phyloP scores from a whole-genome alignment of 805 yeast genomes.

The Kodamaea jinghongensis region DNA sequence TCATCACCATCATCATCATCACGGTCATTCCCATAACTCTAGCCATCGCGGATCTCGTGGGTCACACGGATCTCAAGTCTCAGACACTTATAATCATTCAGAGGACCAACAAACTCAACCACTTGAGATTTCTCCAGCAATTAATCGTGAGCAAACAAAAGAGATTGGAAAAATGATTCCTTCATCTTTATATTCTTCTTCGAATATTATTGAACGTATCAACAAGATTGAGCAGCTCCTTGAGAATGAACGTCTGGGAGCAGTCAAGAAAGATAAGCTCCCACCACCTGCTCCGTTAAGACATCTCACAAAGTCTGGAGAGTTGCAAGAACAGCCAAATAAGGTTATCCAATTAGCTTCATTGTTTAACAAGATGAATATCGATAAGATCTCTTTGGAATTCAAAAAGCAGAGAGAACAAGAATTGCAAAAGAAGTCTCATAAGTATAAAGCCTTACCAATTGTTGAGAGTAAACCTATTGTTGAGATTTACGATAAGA shows the following conservation, averaged over 20 bases:
- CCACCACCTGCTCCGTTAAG: constrained; percentile 17
- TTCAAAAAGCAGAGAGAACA: constrained; percentile 83
- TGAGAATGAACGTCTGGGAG: constrained; percentile 14
- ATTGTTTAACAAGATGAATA: constrained; percentile 70
- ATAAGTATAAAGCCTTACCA: constrained; percentile 66
- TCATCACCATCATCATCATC: too few species aligned
- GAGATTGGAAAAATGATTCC: constrained; percentile 19
- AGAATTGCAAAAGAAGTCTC: constrained; percentile 61
- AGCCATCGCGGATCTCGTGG: too few species aligned
- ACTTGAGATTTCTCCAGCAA: constrained; percentile 4
- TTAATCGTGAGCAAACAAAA: constrained; percentile 9
- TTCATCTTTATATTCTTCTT: constrained; percentile 19
- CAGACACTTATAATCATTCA: background rate
- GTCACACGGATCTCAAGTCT: too few species aligned
- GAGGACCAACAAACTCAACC: constrained; percentile 1
- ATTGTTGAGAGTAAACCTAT: constrained; percentile 77
- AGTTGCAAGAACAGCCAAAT: constrained; percentile 11
- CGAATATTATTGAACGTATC: constrained; percentile 19
- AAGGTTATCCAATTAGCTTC: constrained; percentile 63
- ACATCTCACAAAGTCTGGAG: constrained; percentile 12
- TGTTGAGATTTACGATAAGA: constrained; percentile 86
- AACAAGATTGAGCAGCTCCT: constrained; percentile 14
- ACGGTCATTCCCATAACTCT: too few species aligned
- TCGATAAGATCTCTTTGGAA: constrained; percentile 77
- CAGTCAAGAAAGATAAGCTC: constrained; percentile 7